Percentiles rank a stretch among this genome's conserved stretches.
phyloP scores from a whole-genome alignment of 2,329 filamentous ascomycete species.

The Fusarium tricinctum region DNA sequence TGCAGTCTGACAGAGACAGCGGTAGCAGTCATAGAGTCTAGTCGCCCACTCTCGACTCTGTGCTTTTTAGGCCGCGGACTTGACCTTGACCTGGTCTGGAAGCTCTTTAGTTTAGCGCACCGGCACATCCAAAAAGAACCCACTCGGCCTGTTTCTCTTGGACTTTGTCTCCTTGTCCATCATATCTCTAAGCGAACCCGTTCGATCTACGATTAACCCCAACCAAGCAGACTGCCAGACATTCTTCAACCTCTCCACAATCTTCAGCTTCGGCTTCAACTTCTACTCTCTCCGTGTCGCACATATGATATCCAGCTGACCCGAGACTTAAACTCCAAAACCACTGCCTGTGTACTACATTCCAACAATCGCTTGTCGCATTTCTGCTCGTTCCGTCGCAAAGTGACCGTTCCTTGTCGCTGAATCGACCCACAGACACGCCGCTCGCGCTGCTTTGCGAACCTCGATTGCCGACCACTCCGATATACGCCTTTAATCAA shows the following conservation, averaged over 20 bases:
- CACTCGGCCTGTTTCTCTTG: conserved; percentile 15
- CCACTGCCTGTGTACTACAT: background rate
- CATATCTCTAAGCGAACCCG: conserved; percentile 33
- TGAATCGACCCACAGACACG: conserved; percentile 28
- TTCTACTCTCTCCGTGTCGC: conserved; percentile 1
- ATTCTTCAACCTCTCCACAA: conserved; percentile 37
- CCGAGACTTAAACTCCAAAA: conserved; percentile 6
- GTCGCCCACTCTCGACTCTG: background rate
- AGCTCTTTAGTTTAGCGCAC: conserved; percentile 36
- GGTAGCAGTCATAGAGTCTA: conserved; percentile 36
- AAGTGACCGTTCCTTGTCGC: conserved; percentile 15
- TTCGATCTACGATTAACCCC: conserved; percentile 40
- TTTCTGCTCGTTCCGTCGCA: conserved; percentile 8
- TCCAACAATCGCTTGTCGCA: conserved; percentile 10
- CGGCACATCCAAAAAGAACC: conserved; percentile 12
- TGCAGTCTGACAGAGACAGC: conserved; percentile 18
- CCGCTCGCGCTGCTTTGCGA: conserved; percentile 27
- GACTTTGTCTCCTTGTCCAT: conserved; percentile 37
- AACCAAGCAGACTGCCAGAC: conserved; percentile 20
- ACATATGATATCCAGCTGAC: conserved; percentile 15
- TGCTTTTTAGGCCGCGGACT: conserved; percentile 16
- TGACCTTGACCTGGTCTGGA: conserved; percentile 14
- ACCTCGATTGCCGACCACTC: conserved; percentile 12
- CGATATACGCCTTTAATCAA: conserved; percentile 1
- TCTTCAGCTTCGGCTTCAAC: conserved; percentile 8